These are phyloP conservation scores for Diaporthe sp. DNA, from an alignment of 2,329 filamentous ascomycete genomes.

Conservation along the genomic window DNA sequence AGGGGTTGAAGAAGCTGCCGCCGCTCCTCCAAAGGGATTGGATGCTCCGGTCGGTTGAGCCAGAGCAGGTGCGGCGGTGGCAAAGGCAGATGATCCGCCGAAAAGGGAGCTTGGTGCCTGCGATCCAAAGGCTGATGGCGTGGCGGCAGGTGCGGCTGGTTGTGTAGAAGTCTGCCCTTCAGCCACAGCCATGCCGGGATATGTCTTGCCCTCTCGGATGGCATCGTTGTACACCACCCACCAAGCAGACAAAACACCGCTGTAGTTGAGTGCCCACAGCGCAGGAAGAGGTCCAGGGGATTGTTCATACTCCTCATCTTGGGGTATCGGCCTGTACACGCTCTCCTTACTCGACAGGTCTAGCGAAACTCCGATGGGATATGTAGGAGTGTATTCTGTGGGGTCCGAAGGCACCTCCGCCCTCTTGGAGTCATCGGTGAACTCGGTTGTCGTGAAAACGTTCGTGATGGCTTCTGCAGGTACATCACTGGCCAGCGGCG, in stretches of 20 bases:
- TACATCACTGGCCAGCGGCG: slow-evolving; percentile 73
- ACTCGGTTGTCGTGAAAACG: slow-evolving; percentile 80
- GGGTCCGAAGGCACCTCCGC: slow-evolving; percentile 82
- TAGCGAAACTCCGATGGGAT: slow-evolving; percentile 82
- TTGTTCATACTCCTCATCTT: slow-evolving; percentile 82
- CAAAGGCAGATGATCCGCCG: slow-evolving; percentile 57
- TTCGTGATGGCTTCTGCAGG: slow-evolving; percentile 71
- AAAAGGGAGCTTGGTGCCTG: slow-evolving; percentile 41
- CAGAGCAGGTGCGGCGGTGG: slow-evolving; percentile 52
- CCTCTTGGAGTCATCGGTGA: slow-evolving; percentile 79
- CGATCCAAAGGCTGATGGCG: slow-evolving; percentile 50
- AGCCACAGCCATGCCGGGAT: slow-evolving; percentile 74
- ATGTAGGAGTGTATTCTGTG: slow-evolving; percentile 75
- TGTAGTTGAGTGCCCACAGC: slow-evolving; percentile 87
- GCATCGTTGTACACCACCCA: slow-evolving; percentile 94
- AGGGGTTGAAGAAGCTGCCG: slow-evolving; percentile 36
- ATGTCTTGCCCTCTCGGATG: slow-evolving; percentile 79
- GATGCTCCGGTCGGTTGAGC: slow-evolving; percentile 49
- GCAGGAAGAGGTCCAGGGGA: slow-evolving; percentile 86
- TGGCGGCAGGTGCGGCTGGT: slow-evolving; percentile 51
- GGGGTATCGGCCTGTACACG: slow-evolving; percentile 81
- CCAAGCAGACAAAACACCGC: slow-evolving; percentile 88
- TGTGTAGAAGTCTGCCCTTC: slow-evolving; percentile 54
- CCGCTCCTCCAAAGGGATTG: slow-evolving; percentile 56
- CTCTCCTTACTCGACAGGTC: slow-evolving; percentile 88